Evolutionary conservation across 2,329 filamentous ascomycete species (phyloP), one percentile per base, ranked within the genome.

Genomic region (Paecilomyces sp.): DNA sequence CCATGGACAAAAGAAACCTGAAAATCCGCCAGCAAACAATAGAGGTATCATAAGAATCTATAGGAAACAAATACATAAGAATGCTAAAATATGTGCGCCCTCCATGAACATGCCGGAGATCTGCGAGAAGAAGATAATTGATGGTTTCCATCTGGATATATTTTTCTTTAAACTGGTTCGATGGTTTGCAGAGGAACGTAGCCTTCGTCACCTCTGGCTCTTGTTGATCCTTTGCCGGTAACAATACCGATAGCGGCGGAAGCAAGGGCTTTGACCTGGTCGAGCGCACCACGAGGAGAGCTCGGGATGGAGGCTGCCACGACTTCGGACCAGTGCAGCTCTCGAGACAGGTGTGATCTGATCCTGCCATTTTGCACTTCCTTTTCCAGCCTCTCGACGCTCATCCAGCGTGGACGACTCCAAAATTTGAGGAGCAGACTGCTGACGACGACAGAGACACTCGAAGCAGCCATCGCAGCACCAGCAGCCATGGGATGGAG

Each of bases 401-500:
- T 85, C 90, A 97, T 93, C 92, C 92, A 97, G 31, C 77, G 76
- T 0, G 94, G 94, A 15, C 92, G 81, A 63, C 80, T 85, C 92
- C 93, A 97, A 72, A 91, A 87, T 72, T 91, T 95, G 62, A 99
- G 80, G 47, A 96, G 81, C 59, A 99, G 78, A 66, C 88, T 91
- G 73, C 88, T 92, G 4, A 88, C 80, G 0, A 97, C 93, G 3
- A 99, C 94, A 61, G 89, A 94, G 54, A 99, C 91, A 65, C 89
- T 93, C 60, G 89, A 94, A 64, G 84, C 86, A 1, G 92, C 93
- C 92, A 99, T 97, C 56, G 94, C 94, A 3, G 90, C 91, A 22
- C 92, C 92, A 1, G 94, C 94, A 56, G 92, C 92, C 88, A 97
- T 93, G 25, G 94, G 92, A 66, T 96, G 94, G 64, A 97, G 80